phyloP scores from a whole-genome alignment of 306 rosid species.

The Prunus armeniaca region DNA sequence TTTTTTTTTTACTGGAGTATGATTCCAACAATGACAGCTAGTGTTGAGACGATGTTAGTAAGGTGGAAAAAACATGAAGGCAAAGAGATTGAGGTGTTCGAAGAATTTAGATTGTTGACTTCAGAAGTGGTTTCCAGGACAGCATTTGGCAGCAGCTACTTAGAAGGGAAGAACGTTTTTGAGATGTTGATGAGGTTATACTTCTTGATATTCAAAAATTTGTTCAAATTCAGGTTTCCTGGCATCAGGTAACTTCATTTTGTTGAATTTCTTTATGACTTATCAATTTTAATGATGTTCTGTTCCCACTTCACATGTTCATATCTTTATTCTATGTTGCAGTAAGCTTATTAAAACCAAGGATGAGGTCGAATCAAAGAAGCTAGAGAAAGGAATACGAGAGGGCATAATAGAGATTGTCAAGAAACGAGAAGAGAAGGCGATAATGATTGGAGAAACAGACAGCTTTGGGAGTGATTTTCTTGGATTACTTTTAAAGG shows the following conservation, averaged over 20 bases:
- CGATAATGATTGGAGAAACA: background rate
- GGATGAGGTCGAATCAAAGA: slow-evolving; percentile 7
- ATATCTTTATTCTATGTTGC: background rate
- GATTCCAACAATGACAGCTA: slow-evolving; percentile 19
- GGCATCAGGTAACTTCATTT: slow-evolving; percentile 16
- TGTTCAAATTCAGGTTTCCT: slow-evolving; percentile 2
- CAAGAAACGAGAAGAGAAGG: slow-evolving; percentile 8
- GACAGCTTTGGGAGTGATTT: slow-evolving; percentile 22
- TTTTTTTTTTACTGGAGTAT: background rate
- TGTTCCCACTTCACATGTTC: background rate
- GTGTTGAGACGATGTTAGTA: slow-evolving; percentile 17
- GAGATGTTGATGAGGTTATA: slow-evolving; percentile 15
- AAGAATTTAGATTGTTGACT: slow-evolving; percentile 25
- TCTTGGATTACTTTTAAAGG: slow-evolving; percentile 11
- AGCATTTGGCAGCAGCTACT: slow-evolving; percentile 30
- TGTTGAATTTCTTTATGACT: background rate
- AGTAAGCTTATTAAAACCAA: slow-evolving; percentile 6
- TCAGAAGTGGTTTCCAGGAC: slow-evolving; percentile 23
- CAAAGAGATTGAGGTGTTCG: slow-evolving; percentile 20
- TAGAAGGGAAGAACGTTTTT: slow-evolving; percentile 27
- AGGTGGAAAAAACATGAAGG: slow-evolving; percentile 26
- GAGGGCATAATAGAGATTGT: background rate
- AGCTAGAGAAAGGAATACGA: slow-evolving; percentile 8
- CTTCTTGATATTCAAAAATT: background rate
- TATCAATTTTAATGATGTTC: too few relatives aligned